phyloP scores from a whole-genome alignment of 768 basidiomycete genomes.

The Podaxis sp. region DNA sequence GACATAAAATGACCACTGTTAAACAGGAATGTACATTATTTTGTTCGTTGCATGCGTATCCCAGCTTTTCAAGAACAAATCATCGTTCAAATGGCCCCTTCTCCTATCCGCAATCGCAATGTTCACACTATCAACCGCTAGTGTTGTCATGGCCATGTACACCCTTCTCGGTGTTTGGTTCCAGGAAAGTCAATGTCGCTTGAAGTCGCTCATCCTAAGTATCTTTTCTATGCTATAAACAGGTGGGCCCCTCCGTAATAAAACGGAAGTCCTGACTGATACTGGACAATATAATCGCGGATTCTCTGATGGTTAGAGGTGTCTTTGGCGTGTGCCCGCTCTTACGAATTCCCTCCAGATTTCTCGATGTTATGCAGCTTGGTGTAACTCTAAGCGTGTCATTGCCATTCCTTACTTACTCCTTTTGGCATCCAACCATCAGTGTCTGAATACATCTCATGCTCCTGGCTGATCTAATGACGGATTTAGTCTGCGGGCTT shows the following conservation, averaged over 20 bases:
- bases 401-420: constrained; percentile 23
- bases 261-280: background rate
- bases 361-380: constrained; percentile 35
- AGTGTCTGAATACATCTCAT: background rate
- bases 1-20: background rate
- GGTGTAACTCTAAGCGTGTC: constrained; percentile 26
- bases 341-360: constrained; percentile 9
- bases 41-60: constrained; percentile 30
- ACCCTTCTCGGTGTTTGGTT: constrained; percentile 21
- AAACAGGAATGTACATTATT: constrained; percentile 30
- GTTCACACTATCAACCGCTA: constrained; percentile 2
- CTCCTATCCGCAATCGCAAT: constrained; percentile 5
- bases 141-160: constrained; percentile 11
- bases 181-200: constrained; percentile 16
- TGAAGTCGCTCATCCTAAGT: constrained; percentile 24
- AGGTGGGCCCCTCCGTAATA: constrained; percentile 22
- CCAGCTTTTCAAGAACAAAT: constrained; percentile 24
- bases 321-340: background rate
- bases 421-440: constrained; percentile 29
- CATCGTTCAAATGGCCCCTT: constrained; percentile 19
- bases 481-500: constrained; percentile 17
- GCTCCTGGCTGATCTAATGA: background rate
- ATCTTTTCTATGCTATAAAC: constrained; percentile 32
- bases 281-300: constrained; percentile 10
- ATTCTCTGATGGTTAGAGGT: constrained; percentile 10